These are phyloP conservation scores for Cnidoscolus chayamansa DNA, from an alignment of 441 rosid genomes.

Conservation along the genomic window DNA sequence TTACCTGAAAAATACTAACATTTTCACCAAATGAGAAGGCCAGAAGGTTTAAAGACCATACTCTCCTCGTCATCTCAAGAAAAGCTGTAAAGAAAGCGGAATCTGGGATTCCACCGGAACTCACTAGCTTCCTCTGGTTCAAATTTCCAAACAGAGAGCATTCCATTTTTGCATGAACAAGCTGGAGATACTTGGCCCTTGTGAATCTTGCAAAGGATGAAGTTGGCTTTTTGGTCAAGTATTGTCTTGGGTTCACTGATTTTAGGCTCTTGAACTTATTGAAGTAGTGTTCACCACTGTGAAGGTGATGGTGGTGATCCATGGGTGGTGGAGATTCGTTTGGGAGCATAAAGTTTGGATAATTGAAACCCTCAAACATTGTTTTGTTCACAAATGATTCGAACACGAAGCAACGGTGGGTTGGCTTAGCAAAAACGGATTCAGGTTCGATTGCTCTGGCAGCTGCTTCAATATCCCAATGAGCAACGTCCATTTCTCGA, in stretches of 20 bases:
- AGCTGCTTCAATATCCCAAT: conserved; percentile 71
- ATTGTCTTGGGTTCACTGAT: conserved; percentile 41
- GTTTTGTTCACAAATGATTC: conserved; percentile 70
- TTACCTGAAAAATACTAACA: conserved; percentile 62
- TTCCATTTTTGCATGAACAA: conserved; percentile 83
- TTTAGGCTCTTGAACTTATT: conserved; percentile 58
- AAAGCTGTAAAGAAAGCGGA: conserved; percentile 52
- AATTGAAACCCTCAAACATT: conserved; percentile 68
- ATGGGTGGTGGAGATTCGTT: conserved; percentile 28
- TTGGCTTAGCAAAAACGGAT: conserved; percentile 42
- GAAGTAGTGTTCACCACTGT: conserved; percentile 39
- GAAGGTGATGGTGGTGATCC: background rate
- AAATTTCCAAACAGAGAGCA: conserved; percentile 64
- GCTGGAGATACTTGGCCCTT: conserved; percentile 58
- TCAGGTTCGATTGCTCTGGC: conserved; percentile 54
- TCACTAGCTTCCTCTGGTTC: conserved; percentile 51
- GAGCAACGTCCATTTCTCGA: conserved; percentile 61
- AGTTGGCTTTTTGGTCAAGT: conserved; percentile 42
- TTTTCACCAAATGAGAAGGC: conserved; percentile 65
- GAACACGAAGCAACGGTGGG: conserved; percentile 63
- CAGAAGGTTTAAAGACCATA: conserved; percentile 77
- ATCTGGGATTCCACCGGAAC: conserved; percentile 63
- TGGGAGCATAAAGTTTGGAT: conserved; percentile 45
- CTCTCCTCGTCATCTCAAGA: conserved; percentile 75
- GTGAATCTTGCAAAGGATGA: conserved; percentile 64